Conservation (phyloP, 768 basidiomycete genomes). For the Dendrothele bispora region DNA sequence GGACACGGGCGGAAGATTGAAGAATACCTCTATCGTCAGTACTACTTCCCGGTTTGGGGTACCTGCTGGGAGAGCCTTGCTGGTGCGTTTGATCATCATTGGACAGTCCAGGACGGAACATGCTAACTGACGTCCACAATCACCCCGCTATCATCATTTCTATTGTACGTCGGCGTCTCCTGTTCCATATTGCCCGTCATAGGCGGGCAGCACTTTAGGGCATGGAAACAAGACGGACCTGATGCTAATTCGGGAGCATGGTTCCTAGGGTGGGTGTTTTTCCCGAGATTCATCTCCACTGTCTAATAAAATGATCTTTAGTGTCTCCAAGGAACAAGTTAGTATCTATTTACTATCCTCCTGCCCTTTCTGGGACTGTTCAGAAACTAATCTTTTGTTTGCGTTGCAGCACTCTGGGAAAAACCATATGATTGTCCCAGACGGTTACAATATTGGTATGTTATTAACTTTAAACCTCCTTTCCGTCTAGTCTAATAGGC, state of each 20-base stretch:
- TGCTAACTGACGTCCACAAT: too few species aligned
- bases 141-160: too few species aligned
- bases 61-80: conserved; percentile 88
- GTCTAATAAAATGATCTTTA: conserved; percentile 23
- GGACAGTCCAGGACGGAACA: background rate
- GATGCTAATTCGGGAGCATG: conserved; percentile 72
- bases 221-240: conserved; percentile 87
- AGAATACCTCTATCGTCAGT: conserved; percentile 72
- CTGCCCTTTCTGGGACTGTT: background rate
- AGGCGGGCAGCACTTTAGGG: conserved; percentile 89
- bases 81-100: conserved; percentile 33
- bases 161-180: background rate
- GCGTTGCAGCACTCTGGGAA: conserved; percentile 48
- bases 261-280: conserved; percentile 70
- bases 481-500: background rate
- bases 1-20: conserved; percentile 71
- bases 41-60: conserved; percentile 75
- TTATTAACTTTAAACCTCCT: background rate
- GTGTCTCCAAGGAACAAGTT: conserved; percentile 74
- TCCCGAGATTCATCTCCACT: too few species aligned
- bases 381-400: background rate
- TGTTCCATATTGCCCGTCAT: conserved; percentile 1
- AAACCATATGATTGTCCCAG: conserved; percentile 69
- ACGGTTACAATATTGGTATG: conserved; percentile 68
- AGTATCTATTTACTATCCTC: too few species aligned